Evolutionary conservation across 2,329 filamentous ascomycete species (phyloP), one percentile per base, ranked within the genome.

Genomic region (Phaeosphaeriaceae sp.): DNA sequence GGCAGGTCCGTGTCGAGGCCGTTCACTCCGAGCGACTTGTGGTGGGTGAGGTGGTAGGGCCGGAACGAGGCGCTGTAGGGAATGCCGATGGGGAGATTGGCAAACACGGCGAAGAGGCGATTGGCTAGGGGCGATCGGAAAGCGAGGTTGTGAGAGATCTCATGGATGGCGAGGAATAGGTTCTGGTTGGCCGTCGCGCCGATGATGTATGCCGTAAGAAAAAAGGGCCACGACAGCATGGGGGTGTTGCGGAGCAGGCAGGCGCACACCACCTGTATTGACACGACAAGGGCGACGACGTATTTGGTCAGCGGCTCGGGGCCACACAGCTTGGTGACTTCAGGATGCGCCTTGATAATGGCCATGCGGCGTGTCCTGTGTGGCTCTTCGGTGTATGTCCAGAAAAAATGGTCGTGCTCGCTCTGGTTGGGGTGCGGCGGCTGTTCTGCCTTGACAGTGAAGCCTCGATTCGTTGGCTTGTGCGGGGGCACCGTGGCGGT

Each of bases 371-470:
- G 85, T 31, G 94, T 95, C 68, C 93, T 88, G 80, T 99, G 95
- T 61, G 95, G 95, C 80, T 99, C 95, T 78, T 99, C 95, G 10
- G 95, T 97, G 76, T 99, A 98, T 42, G 95, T 97, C 95, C 96
- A 98, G 82, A 96, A 97, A 84, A 98, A 98, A 77, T 89, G 85
- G 62, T 88, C 76, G 44, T 79, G 65, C 45, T 76, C 73, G 41
- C 70, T 60, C 22, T 56, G 57, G 42, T 48, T 47, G n/a, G 57
- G 51, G 22, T 56, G 52, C 48, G 60, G 57, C 53, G 63, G 54
- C 52, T 67, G 44, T 48, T 64, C 66, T 6, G 63, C 63, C 50
- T 65, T 67, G 36, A 68, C 68, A 1, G 66, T 69, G 24, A 71
- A 64, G 52, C 64, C 62, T 36, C 68, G 59, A 22, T 61, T 65